These are phyloP conservation scores for Cicer pinnatifidum DNA, from an alignment of 306 rosid genomes.

Conservation along the genomic window DNA sequence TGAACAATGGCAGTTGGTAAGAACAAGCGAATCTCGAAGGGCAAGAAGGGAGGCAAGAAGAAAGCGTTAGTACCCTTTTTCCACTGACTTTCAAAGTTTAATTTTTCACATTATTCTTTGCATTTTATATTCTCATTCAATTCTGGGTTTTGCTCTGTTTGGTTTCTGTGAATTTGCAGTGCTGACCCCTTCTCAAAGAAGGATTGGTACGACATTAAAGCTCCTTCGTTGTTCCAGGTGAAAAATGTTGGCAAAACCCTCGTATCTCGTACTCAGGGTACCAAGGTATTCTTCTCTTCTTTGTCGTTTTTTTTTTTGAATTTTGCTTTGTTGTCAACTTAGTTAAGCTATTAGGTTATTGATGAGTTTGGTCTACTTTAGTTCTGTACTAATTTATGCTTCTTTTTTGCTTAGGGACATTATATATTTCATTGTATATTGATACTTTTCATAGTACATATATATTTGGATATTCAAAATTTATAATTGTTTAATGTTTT, in stretches of 20 bases:
- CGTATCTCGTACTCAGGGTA: conserved; percentile 92
- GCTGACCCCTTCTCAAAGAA: conserved; percentile 95
- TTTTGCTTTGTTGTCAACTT: background rate
- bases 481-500: background rate
- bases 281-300: conserved; percentile 57
- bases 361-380: background rate
- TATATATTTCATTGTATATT: background rate
- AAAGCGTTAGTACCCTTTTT: conserved; percentile 65
- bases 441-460: background rate
- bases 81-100: background rate
- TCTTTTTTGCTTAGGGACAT: background rate
- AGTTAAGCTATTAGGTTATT: background rate
- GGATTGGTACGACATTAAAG: conserved; percentile 94
- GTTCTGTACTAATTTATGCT: background rate
- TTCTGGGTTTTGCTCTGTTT: background rate
- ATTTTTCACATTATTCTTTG: background rate
- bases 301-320: background rate
- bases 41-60: conserved; percentile 99
- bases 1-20: conserved; percentile 85
- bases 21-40: conserved; percentile 94
- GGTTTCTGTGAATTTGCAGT: conserved; percentile 44
- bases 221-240: conserved; percentile 70
- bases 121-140: background rate
- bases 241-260: conserved; percentile 89
- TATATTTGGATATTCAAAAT: background rate